These are phyloP conservation scores for Penicillium sp. DNA, from an alignment of 2,329 filamentous ascomycete genomes.

Conservation along the genomic window DNA sequence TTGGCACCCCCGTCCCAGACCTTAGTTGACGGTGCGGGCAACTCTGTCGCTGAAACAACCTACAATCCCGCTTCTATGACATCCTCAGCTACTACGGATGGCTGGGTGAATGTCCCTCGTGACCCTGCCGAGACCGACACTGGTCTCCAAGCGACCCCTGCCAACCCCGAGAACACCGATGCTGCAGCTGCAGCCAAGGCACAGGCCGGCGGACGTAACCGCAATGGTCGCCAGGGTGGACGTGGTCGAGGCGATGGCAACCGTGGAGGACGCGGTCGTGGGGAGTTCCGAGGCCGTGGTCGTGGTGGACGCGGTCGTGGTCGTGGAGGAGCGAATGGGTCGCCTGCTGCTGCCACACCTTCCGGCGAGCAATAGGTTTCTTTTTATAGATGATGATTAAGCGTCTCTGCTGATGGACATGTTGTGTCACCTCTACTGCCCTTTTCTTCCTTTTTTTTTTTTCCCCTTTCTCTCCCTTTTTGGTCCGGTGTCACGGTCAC, in stretches of 20 bases:
- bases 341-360: slow-evolving; percentile 28
- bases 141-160: slow-evolving; percentile 65
- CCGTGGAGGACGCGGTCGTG: slow-evolving; percentile 39
- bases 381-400: no score
- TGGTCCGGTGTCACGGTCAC: slow-evolving; percentile 39
- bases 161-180: slow-evolving; percentile 63
- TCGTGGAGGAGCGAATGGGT: slow-evolving; percentile 35
- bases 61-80: slow-evolving; percentile 60
- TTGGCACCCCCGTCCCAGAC: slow-evolving; percentile 43
- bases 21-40: slow-evolving; percentile 47
- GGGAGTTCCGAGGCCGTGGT: slow-evolving; percentile 37
- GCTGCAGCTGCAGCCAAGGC: slow-evolving; percentile 52
- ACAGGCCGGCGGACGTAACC: slow-evolving; percentile 40
- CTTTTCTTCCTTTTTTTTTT: background rate
- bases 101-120: slow-evolving; percentile 76
- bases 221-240: slow-evolving; percentile 32
- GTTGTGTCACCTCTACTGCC: no score
- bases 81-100: slow-evolving; percentile 60
- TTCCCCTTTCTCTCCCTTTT: slow-evolving; percentile 1
- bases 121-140: slow-evolving; percentile 76
- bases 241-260: slow-evolving; percentile 45
- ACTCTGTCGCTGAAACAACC: slow-evolving; percentile 54
- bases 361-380: slow-evolving; percentile 10
- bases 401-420: no score
- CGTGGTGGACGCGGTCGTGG: slow-evolving; percentile 40